phyloP scores from a whole-genome alignment of 1,139 yeast genomes.

The Pichia sp. region DNA sequence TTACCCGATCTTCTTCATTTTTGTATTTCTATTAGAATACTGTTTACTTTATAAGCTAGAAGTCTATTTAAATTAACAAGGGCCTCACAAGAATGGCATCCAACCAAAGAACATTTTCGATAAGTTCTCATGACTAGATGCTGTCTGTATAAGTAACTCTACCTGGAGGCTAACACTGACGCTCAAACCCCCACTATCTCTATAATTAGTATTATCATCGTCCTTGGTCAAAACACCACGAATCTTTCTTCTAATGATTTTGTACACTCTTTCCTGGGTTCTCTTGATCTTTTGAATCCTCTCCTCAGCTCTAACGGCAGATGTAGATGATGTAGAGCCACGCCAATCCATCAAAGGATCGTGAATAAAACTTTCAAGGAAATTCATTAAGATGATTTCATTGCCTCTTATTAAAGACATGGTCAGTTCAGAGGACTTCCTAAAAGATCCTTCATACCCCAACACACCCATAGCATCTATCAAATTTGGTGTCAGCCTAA shows the following conservation, averaged over 20 bases:
- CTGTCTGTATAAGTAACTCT: slow-evolving; percentile 80
- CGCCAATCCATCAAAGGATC: slow-evolving; percentile 84
- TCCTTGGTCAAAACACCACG: slow-evolving; percentile 81
- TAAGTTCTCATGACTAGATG: slow-evolving; percentile 64
- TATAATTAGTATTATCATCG: slow-evolving; percentile 27
- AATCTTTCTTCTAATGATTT: slow-evolving; percentile 69
- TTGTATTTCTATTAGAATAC: too few relatives aligned
- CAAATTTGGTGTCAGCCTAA: slow-evolving; percentile 81
- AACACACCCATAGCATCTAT: slow-evolving; percentile 88
- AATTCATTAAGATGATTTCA: slow-evolving; percentile 86
- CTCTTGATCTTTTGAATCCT: slow-evolving; percentile 30
- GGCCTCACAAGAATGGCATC: slow-evolving; percentile 49
- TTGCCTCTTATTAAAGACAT: slow-evolving; percentile 63
- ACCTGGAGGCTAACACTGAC: slow-evolving; percentile 92
- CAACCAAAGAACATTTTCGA: slow-evolving; percentile 93
- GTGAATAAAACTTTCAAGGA: slow-evolving; percentile 84
- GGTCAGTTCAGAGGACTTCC: slow-evolving; percentile 83
- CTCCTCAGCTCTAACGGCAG: slow-evolving; percentile 15
- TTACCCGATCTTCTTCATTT: too few relatives aligned
- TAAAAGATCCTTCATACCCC: slow-evolving; percentile 86
- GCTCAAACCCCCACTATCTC: slow-evolving; percentile 51
- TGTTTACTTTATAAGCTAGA: too few relatives aligned
- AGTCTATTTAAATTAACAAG: too few relatives aligned
- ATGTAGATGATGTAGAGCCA: background rate
- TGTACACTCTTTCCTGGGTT: slow-evolving; percentile 45